Evolutionary conservation across 2,329 filamentous ascomycete genomes (phyloP).

Genomic region (Aureobasidium lini): DNA sequence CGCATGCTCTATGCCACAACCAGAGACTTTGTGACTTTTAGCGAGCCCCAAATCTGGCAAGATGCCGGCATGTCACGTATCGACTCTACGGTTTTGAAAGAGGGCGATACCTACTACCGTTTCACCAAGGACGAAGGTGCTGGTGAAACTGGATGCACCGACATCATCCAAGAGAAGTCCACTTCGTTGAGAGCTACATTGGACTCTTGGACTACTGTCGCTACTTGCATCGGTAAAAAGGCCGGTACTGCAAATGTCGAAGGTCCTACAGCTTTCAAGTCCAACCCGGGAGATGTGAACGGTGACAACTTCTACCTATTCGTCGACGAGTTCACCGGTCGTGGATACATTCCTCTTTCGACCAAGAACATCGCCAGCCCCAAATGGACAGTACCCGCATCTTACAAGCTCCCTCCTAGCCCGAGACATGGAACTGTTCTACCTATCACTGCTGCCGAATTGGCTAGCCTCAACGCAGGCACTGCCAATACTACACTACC

Average conservation of each 20-base stretch:
- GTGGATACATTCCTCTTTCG: conserved; percentile 49
- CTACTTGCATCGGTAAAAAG: conserved; percentile 44
- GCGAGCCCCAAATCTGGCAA: conserved; percentile 43
- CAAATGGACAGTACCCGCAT: conserved; percentile 40
- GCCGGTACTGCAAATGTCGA: conserved; percentile 45
- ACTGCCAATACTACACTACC: background rate
- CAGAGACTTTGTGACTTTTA: conserved; percentile 45
- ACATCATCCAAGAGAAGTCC: conserved; percentile 49
- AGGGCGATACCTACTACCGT: conserved; percentile 39
- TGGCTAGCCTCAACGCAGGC: conserved; percentile 26
- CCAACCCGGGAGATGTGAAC: conserved; percentile 42
- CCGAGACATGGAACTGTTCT: conserved; percentile 50
- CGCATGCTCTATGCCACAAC: conserved; percentile 48
- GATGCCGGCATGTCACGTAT: conserved; percentile 46
- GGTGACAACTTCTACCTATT: conserved; percentile 51
- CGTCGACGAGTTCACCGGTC: conserved; percentile 46
- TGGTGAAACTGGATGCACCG: conserved; percentile 42
- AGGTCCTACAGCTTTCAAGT: conserved; percentile 46
- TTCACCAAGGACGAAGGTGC: conserved; percentile 51
- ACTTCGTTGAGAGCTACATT: conserved; percentile 34
- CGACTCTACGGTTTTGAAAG: conserved; percentile 45
- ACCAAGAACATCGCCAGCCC: conserved; percentile 44
- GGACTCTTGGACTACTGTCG: conserved; percentile 37
- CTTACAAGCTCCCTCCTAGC: conserved; percentile 41
- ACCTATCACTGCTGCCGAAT: conserved; percentile 42